Evolutionary conservation across 1,284 basidiomycete genomes (phyloP), one percentile per base, ranked within the genome.

Genomic region (Tilletia caries): DNA sequence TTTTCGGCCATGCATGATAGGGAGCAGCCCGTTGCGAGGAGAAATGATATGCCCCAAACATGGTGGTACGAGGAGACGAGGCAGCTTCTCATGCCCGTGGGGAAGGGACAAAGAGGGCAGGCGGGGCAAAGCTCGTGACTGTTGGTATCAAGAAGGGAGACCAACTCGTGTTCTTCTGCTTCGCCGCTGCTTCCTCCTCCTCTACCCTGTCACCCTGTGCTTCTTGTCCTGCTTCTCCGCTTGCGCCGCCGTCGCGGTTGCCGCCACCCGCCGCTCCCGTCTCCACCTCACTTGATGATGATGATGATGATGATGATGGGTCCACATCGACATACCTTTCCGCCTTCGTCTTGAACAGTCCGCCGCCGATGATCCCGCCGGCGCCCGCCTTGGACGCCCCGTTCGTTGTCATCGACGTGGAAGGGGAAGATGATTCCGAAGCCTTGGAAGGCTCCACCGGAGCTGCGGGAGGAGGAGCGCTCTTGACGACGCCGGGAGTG

Each of bases 141-240:
- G 37, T 10, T 6, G 37, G 37, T 41, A 41, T 41, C 37, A 41
- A 15, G 37, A 41, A 34, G 20, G 25, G 43, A 48, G 25, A 48
- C 27, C 29, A 33, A 23, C 44, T 15, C 50, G 52, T 20, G 48
- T 66, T 33, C 68, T 77, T 79, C 68, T n/a, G n/a, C n/a, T n/a
- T n/a, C n/a, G n/a, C n/a, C n/a, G n/a, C n/a, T n/a, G 72, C 52
- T 72, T 73, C 62, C 12, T 54, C 52, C 29, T 54, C 52, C 52
- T 27, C 29, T 20, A 23, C 46, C 46, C 20, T 50, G 20, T n/a
- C 46, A 50, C 5, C 23, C 5, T 54, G 12, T 5, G 52, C 52
- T 54, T 23, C 12, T 23, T 18, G 5, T 27, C 13, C 23, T 23
- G 25, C 52, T 29, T 54, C 52, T 13, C 52, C 52, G 23, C 52